Conservation (phyloP, 257 asterid species). For the Fraxinus quadrangulata region DNA sequence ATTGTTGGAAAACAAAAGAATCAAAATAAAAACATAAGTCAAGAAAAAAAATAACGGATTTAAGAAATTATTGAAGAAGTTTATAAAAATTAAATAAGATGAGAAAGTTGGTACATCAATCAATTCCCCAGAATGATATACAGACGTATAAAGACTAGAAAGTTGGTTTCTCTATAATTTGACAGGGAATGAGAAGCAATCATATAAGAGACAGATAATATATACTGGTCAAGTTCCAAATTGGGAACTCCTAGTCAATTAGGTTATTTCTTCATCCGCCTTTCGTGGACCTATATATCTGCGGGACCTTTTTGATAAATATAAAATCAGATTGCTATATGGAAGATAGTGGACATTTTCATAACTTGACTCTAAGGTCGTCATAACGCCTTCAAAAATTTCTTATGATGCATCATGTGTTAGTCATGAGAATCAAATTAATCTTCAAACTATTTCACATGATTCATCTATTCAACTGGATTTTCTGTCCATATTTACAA, state of each 20-base stretch:
- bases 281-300: not conserved
- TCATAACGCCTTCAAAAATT: not conserved
- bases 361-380: not conserved
- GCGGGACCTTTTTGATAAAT: not conserved
- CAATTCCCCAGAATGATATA: not conserved
- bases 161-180: not conserved
- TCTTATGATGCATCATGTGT: not conserved
- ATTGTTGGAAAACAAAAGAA: slow-evolving; percentile 26
- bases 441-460: not conserved
- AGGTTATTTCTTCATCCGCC: not conserved
- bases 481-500: not conserved
- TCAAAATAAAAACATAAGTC: not conserved
- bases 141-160: not conserved
- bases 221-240: not conserved
- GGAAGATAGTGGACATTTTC: not conserved
- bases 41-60: not conserved
- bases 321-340: not conserved
- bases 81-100: not conserved
- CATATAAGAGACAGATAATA: not conserved
- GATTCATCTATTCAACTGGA: not conserved
- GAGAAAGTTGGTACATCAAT: not conserved
- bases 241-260: not conserved
- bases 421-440: not conserved
- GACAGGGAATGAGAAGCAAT: not conserved
- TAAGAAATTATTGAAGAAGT: slow-evolving; percentile 9